phyloP scores from a whole-genome alignment of 2,329 filamentous ascomycete genomes.

The Aureobasidium sp. region DNA sequence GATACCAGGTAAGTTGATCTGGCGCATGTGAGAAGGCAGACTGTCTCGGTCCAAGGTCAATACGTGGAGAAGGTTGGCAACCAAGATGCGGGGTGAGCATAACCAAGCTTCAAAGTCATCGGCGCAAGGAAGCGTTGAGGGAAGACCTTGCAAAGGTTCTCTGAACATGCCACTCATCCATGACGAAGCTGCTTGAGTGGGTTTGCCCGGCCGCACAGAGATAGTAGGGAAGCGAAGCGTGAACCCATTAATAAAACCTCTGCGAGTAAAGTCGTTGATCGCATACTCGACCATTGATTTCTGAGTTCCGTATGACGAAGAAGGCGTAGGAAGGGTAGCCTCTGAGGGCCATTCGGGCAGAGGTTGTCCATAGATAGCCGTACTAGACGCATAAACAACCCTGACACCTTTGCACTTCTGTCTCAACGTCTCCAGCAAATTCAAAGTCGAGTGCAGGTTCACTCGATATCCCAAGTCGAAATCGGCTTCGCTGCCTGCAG shows the following conservation, averaged over 20 bases:
- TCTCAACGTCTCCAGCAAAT: slow-evolving; percentile 41
- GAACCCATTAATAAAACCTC: slow-evolving; percentile 39
- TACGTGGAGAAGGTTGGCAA: slow-evolving; percentile 46
- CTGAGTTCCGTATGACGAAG: slow-evolving; percentile 41
- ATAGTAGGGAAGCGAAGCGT: slow-evolving; percentile 43
- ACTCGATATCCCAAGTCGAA: slow-evolving; percentile 43
- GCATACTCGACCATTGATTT: slow-evolving; percentile 43
- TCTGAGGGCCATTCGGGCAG: slow-evolving; percentile 34
- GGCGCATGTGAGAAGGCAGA: slow-evolving; percentile 40
- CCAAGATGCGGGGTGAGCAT: slow-evolving; percentile 45
- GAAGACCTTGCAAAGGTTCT: slow-evolving; percentile 43
- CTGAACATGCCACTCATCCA: slow-evolving; percentile 46
- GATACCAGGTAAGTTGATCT: slow-evolving; percentile 47
- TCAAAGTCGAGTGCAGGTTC: slow-evolving; percentile 41
- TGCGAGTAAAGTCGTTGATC: slow-evolving; percentile 44
- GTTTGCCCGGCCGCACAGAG: slow-evolving; percentile 41
- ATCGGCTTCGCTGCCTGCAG: slow-evolving; percentile 42
- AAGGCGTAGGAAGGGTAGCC: slow-evolving; percentile 38
- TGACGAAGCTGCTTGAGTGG: slow-evolving; percentile 42
- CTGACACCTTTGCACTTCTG: slow-evolving; percentile 36
- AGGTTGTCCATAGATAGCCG: slow-evolving; percentile 42
- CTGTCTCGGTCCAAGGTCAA: slow-evolving; percentile 41
- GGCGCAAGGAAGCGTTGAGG: slow-evolving; percentile 43
- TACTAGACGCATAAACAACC: slow-evolving; percentile 40
- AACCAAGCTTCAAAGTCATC: slow-evolving; percentile 49